Evolutionary conservation across 106 monocot genomes (phyloP).

Genomic region (Vanilla planifolia): DNA sequence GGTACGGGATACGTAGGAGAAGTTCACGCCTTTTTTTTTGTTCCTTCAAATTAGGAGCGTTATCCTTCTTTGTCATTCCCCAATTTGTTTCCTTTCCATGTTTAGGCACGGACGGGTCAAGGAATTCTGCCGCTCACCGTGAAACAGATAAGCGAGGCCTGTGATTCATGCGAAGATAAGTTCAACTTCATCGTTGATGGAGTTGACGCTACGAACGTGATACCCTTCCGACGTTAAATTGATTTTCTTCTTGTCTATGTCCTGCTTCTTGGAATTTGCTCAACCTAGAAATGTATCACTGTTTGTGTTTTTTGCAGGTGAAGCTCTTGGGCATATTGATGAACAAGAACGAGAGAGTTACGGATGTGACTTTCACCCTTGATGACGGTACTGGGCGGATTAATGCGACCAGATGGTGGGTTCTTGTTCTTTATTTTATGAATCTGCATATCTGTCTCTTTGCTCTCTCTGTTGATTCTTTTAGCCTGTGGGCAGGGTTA

Average conservation of each 20-base stretch:
- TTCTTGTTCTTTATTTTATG: neutral
- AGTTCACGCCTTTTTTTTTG: neutral
- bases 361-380: constrained; percentile 73
- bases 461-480: neutral
- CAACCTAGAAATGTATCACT: neutral
- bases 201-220: constrained; percentile 63
- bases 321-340: constrained; percentile 66
- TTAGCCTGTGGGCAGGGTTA: constrained; percentile 46
- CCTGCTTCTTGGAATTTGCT: neutral
- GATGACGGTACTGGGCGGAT: constrained; percentile 92
- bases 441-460: neutral
- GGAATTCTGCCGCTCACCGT: constrained; percentile 68
- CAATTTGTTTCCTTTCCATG: neutral
- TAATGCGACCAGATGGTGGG: constrained; percentile 77
- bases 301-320: constrained; percentile 33
- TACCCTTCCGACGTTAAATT: too few relatives aligned
- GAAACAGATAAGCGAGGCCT: constrained; percentile 86
- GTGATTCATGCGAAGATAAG: constrained; percentile 63
- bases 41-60: neutral
- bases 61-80: neutral
- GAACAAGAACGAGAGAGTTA: constrained; percentile 70
- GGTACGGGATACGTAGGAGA: constrained; percentile 21
- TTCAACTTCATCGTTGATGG: constrained; percentile 69
- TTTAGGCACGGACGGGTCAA: constrained; percentile 41
- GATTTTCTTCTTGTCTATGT: neutral